A percentile compares a stretch with the other conserved stretches of the same genome.
These are phyloP conservation scores for Pythium brachiatum DNA, from an alignment of 352 stramenopile genomes.

Conservation along the genomic window DNA sequence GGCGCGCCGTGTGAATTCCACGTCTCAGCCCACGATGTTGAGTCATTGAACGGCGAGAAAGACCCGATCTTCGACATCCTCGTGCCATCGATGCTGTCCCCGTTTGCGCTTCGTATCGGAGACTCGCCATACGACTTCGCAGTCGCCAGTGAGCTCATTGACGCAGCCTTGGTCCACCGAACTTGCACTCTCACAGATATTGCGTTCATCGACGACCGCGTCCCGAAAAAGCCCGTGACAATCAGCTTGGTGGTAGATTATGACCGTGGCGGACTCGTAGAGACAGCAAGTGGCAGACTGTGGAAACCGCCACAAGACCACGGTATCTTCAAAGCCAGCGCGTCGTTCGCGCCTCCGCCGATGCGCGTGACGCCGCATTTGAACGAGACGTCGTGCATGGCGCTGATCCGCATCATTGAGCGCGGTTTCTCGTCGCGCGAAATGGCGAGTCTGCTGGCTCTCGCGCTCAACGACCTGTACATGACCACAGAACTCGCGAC, in stretches of 20 bases:
- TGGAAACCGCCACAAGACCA: constrained; percentile 38
- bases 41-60: constrained; percentile 28
- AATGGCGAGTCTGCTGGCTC: constrained; percentile 41
- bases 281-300: constrained; percentile 12
- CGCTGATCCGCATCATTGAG: constrained; percentile 47
- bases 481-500: constrained; percentile 38
- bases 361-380: constrained; percentile 29
- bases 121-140: constrained; percentile 63
- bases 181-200: constrained; percentile 49
- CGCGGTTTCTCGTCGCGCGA: constrained; percentile 52
- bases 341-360: constrained; percentile 43
- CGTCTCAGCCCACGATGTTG: constrained; percentile 50
- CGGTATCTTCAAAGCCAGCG: constrained; percentile 38
- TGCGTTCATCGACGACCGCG: constrained; percentile 35
- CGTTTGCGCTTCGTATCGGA: constrained; percentile 49
- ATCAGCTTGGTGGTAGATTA: constrained; percentile 30
- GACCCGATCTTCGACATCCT: constrained; percentile 49
- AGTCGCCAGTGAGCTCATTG: constrained; percentile 54
- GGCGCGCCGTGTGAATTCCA: constrained; percentile 56
- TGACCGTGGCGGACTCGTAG: constrained; percentile 35
- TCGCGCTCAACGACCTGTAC: constrained; percentile 52
- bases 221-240: constrained; percentile 27
- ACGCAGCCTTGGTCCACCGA: constrained; percentile 34
- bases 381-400: constrained; percentile 31
- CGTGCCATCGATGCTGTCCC: constrained; percentile 53